Base-by-base conservation (phyloP, 1,284 basidiomycete species). In the Austroboletus rostrupii region DNA sequence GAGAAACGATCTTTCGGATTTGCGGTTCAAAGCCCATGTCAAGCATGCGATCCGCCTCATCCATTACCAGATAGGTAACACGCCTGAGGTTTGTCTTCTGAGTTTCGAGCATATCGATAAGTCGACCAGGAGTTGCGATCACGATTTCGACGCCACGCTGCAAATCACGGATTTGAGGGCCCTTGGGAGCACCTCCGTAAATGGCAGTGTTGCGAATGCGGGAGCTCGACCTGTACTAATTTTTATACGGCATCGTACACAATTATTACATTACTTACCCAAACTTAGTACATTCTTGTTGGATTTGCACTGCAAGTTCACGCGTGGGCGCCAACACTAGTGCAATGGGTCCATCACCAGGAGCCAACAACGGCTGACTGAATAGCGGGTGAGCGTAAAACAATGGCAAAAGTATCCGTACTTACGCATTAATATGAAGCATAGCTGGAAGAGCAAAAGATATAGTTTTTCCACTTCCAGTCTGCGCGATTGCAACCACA, bases 11-110 rank as follows among this genome's bases (percentile, higher is more conserved):
- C 77, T 99, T 99, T 69, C 95, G 83, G 67, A 99, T 99, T 71
- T 99, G 96, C 52, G 96, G 96, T 76, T 99, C 96, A 76, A 99
- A 99, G 81, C 96, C 94, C 93, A 96, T 96, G 75, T 96, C 92
- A 58, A 96, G 80, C 92, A 96, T 96, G 61, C 93, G 90, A 75
- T 98, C 96, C 50, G 96, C 96, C 73, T 99, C 97, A 71, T 99
- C 96, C 88, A 99, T 93, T 66, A 99, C 96, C 46, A 99, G 81
- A 73, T 99, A 99, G 38, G 96, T 99, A 51, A 99, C 81, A 45
- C 96, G 88, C 55, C 87, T 90, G 50, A 99, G 80, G 73, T 98
- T 98, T 45, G 94, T 98, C 76, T 97, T 97, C 67, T 90, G 86
- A 5, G 83, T 85, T 76, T 99, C 97, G 21, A 96, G 79, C 93